phyloP scores from a whole-genome alignment of 1,284 basidiomycete genomes.

The Apiotrichum gracile region DNA sequence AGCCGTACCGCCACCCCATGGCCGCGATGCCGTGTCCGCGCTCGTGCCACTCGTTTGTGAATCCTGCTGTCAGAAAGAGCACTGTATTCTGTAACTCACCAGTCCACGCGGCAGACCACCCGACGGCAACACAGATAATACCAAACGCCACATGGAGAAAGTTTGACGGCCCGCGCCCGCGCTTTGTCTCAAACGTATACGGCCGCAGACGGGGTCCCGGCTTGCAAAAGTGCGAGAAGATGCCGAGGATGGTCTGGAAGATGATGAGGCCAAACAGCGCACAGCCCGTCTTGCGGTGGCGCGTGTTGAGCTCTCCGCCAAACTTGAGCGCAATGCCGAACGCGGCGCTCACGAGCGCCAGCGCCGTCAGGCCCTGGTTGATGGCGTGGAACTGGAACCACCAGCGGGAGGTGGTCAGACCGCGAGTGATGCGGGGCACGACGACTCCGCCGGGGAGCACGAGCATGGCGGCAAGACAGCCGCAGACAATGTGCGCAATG shows the following conservation, averaged over 20 bases:
- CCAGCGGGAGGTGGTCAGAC: conserved; percentile 48
- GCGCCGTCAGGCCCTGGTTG: conserved; percentile 55
- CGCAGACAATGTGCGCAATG: conserved; percentile 56
- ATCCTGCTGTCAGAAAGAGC: conserved; percentile 9
- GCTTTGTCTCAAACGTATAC: conserved; percentile 17
- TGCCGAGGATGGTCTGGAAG: conserved; percentile 56
- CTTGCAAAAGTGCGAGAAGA: conserved; percentile 54
- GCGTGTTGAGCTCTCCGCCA: conserved; percentile 34
- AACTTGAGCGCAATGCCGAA: conserved; percentile 40
- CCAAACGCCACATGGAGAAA: conserved; percentile 33
- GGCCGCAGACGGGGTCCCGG: neutral
- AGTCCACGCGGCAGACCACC: conserved; percentile 29
- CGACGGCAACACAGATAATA: conserved; percentile 24
- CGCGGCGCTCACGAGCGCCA: conserved; percentile 53
- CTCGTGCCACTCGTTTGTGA: conserved; percentile 26
- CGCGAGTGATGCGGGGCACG: conserved; percentile 57
- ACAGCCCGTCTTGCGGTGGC: conserved; percentile 58
- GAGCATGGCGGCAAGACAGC: conserved; percentile 55
- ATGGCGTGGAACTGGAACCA: conserved; percentile 58
- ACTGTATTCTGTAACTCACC: conserved; percentile 14
- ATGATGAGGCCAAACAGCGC: conserved; percentile 59
- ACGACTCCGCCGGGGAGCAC: conserved; percentile 58
- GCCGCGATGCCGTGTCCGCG: conserved; percentile 18
- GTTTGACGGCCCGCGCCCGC: conserved; percentile 31
- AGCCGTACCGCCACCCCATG: conserved; percentile 29